phyloP scores from a whole-genome alignment of 345 rosid genomes.

The Heritiera fomes region DNA sequence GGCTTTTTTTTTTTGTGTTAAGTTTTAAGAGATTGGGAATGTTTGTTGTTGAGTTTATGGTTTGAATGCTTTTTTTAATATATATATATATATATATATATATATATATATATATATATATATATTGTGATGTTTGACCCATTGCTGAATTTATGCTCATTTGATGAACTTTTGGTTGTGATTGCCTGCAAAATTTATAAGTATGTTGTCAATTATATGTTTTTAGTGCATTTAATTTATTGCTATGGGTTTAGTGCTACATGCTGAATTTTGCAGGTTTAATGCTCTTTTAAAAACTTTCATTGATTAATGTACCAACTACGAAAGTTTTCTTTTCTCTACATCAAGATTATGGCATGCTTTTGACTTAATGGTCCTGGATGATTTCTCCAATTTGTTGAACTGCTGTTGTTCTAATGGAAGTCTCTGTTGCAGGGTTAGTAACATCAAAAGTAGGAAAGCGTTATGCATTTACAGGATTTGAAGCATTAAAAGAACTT shows the following conservation, averaged over 20 bases:
- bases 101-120: background rate
- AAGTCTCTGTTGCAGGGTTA: constrained; percentile 59
- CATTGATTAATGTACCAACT: background rate
- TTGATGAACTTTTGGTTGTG: background rate
- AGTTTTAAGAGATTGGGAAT: background rate
- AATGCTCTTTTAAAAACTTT: background rate
- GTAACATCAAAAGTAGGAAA: constrained; percentile 93
- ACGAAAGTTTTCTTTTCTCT: background rate
- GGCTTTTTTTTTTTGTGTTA: background rate
- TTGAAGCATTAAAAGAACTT: constrained; percentile 76
- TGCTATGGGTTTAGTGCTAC: background rate
- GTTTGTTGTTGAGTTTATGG: constrained; percentile 10
- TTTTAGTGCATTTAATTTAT: background rate
- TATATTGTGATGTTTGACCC: background rate
- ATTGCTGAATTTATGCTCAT: background rate
- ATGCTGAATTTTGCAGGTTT: background rate
- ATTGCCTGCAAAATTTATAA: background rate
- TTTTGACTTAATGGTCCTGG: background rate
- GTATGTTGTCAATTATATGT: background rate
- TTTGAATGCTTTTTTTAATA: background rate
- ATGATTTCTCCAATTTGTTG: background rate
- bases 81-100: too few species aligned
- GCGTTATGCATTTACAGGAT: constrained; percentile 83
- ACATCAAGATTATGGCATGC: background rate
- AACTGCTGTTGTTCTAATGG: background rate